Percentiles rank a stretch among this genome's conserved stretches.
Evolutionary conservation across 805 yeast genomes (phyloP).

Genomic region (Candida mattraensis): DNA sequence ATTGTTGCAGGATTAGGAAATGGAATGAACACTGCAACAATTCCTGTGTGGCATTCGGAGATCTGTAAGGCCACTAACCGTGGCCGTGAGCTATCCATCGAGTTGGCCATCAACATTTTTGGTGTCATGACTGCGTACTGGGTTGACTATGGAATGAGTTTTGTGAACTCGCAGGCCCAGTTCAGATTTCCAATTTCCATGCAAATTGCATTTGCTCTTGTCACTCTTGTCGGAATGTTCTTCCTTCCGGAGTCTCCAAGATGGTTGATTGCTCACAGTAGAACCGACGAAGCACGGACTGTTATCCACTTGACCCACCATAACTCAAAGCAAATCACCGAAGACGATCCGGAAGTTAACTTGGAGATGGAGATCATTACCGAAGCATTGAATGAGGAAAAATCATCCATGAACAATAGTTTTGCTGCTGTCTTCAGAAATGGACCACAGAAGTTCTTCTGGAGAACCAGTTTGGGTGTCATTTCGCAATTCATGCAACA

Average conservation of each 20-base stretch:
- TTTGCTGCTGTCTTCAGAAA: conserved; percentile 46
- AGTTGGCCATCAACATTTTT: conserved; percentile 62
- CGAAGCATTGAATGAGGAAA: conserved; percentile 51
- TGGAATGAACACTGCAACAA: conserved; percentile 68
- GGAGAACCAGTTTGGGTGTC: conserved; percentile 48
- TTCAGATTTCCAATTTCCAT: conserved; percentile 71
- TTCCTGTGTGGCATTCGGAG: conserved; percentile 74
- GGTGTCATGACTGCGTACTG: conserved; percentile 66
- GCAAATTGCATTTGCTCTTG: conserved; percentile 56
- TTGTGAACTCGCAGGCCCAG: conserved; percentile 46
- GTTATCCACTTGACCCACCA: conserved; percentile 42
- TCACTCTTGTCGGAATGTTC: conserved; percentile 55
- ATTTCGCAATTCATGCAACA: conserved; percentile 65
- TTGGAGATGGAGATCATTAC: conserved; percentile 36
- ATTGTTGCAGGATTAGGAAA: conserved; percentile 68
- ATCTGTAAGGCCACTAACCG: conserved; percentile 65
- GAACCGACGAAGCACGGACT: conserved; percentile 51
- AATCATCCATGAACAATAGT: conserved; percentile 47
- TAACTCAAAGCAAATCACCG: conserved; percentile 39
- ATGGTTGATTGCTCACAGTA: conserved; percentile 54
- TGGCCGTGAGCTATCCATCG: conserved; percentile 62
- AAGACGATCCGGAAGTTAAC: conserved; percentile 33
- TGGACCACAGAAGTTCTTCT: conserved; percentile 41
- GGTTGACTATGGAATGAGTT: conserved; percentile 61
- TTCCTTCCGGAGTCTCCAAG: conserved; percentile 74